Percentiles rank a stretch among this genome's conserved stretches.
phyloP scores from a whole-genome alignment of 306 rosid genomes.

The Dicorynia guianensis region DNA sequence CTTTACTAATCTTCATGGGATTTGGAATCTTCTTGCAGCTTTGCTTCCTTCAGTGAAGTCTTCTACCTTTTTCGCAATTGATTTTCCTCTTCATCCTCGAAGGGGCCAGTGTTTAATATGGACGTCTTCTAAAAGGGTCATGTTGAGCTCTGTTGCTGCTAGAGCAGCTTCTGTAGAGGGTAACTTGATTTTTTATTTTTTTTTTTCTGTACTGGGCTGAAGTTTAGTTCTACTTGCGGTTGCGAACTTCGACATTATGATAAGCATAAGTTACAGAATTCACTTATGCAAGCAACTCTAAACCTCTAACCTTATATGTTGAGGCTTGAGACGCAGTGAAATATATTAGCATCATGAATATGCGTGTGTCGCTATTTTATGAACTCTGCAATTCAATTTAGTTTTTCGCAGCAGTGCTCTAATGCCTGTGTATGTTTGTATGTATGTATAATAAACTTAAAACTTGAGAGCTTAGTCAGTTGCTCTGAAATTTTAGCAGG shows the following conservation, averaged over 20 bases:
- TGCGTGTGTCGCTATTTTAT: slow-evolving; percentile 19
- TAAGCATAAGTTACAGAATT: slow-evolving; percentile 2
- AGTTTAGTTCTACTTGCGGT: no score
- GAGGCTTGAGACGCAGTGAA: background rate
- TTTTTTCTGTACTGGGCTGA: no score
- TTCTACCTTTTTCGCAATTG: slow-evolving; percentile 40
- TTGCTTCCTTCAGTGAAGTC: slow-evolving; percentile 54
- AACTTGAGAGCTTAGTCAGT: no score
- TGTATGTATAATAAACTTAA: no score
- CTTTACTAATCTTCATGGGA: slow-evolving; percentile 1
- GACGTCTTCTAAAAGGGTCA: slow-evolving; percentile 43
- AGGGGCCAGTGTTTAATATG: slow-evolving; percentile 50
- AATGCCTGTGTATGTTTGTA: no score
- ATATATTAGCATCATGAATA: slow-evolving; percentile 32
- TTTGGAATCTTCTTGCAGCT: slow-evolving; percentile 42
- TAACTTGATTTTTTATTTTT: slow-evolving; percentile 28
- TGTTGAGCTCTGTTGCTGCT: slow-evolving; percentile 46
- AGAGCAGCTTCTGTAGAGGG: slow-evolving; percentile 89
- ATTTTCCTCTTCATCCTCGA: slow-evolving; percentile 36
- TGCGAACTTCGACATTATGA: background rate
- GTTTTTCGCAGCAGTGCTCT: no score
- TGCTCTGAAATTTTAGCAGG: no score
- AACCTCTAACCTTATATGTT: background rate
- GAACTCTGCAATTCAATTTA: background rate
- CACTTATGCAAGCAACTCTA: background rate